Percentiles rank a stretch among this genome's conserved stretches.
These are phyloP conservation scores for Lasiodiplodia sp. DNA, from an alignment of 2,329 filamentous ascomycete species.

Conservation along the genomic window DNA sequence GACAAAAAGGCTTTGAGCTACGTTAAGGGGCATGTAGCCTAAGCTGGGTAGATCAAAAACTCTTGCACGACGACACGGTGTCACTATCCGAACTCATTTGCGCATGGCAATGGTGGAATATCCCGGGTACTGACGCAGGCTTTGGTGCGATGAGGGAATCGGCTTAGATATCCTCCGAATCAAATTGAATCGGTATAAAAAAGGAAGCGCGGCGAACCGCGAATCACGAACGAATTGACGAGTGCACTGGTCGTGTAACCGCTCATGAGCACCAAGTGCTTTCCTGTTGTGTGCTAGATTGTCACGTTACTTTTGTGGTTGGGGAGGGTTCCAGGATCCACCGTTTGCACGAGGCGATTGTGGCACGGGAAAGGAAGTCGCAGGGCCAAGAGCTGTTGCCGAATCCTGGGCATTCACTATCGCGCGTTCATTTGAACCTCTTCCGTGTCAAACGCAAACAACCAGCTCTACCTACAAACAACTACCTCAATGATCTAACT, in stretches of 20 bases:
- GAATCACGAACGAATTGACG: neutral
- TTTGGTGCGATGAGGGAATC: conserved; percentile 27
- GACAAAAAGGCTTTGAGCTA: conserved; percentile 29
- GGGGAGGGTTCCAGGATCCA: neutral
- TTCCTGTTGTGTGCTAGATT: too few relatives aligned
- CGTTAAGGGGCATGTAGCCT: conserved; percentile 32
- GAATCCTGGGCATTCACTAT: too few relatives aligned
- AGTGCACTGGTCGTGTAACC: neutral
- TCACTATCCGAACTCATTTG: conserved; percentile 26
- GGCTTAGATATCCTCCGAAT: conserved; percentile 30
- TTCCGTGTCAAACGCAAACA: neutral
- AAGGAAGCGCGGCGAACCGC: neutral
- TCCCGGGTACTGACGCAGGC: conserved; percentile 25
- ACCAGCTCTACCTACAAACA: neutral
- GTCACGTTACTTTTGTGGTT: neutral
- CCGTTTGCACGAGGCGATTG: neutral
- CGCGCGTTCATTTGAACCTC: conserved; percentile 1
- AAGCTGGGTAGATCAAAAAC: conserved; percentile 31
- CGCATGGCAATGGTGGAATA: conserved; percentile 27
- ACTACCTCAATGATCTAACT: neutral
- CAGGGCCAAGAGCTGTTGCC: neutral
- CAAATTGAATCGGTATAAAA: conserved; percentile 24
- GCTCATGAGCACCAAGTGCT: neutral
- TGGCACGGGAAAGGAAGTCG: neutral
- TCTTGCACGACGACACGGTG: conserved; percentile 30